phyloP scores from a whole-genome alignment of 371 early-diverging fungal species.

The Mucor indicus region DNA sequence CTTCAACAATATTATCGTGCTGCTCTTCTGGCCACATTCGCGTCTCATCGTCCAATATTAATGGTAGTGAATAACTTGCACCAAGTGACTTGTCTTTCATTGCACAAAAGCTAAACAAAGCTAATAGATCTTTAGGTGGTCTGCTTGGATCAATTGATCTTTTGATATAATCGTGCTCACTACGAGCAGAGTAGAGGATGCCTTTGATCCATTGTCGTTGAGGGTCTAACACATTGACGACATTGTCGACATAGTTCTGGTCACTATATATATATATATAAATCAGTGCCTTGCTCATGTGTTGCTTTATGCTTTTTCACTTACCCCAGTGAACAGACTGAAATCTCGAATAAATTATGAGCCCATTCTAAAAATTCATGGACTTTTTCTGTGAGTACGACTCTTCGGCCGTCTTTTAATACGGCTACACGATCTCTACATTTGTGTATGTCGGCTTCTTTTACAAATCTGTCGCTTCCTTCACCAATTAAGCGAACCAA shows the following conservation, averaged over 20 bases:
- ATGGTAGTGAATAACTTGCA: constrained; percentile 50
- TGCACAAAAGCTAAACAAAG: constrained; percentile 67
- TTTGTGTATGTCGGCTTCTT: constrained; percentile 49
- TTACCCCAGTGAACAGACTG: constrained; percentile 78
- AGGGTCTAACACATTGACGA: constrained; percentile 67
- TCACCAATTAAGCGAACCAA: constrained; percentile 71
- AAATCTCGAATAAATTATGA: constrained; percentile 64
- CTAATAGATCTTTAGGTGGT: constrained; percentile 72
- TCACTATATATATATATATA: constrained; percentile 57
- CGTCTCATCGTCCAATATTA: constrained; percentile 75
- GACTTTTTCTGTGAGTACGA: constrained; percentile 68
- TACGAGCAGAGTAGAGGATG: constrained; percentile 67
- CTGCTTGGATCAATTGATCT: constrained; percentile 41
- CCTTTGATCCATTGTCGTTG: constrained; percentile 59
- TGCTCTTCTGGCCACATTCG: constrained; percentile 78
- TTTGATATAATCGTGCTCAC: constrained; percentile 65
- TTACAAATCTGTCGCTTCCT: constrained; percentile 64
- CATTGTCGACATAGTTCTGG: constrained; percentile 74
- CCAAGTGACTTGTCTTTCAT: constrained; percentile 48
- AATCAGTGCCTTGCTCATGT: too few relatives aligned
- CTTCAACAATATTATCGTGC: constrained; percentile 77
- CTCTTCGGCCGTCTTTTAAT: constrained; percentile 62
- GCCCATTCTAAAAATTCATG: constrained; percentile 81
- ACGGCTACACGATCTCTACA: constrained; percentile 56
- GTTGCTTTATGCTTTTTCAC: too few relatives aligned